A percentile compares a stretch with the other conserved stretches of the same genome.
phyloP scores from a whole-genome alignment of 2,329 filamentous ascomycete genomes.

The Coccinonectria pachysandricola region DNA sequence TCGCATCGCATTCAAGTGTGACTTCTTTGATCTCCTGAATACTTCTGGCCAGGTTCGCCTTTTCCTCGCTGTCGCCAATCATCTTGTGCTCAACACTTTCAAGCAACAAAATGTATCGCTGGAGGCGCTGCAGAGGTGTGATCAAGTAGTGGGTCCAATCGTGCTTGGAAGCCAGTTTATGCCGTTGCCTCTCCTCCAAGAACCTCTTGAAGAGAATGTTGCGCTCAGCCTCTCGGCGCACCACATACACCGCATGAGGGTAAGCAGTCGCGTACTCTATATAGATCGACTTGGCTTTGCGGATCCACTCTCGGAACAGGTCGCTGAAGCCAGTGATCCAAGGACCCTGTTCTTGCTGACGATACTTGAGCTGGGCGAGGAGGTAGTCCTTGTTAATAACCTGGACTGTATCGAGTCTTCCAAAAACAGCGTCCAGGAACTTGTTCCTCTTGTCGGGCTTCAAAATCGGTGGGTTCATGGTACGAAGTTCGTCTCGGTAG shows the following conservation, averaged over 20 bases:
- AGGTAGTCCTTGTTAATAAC: slow-evolving; percentile 89
- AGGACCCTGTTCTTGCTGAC: slow-evolving; percentile 91
- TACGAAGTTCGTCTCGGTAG: slow-evolving; percentile 71
- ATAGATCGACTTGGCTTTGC: slow-evolving; percentile 81
- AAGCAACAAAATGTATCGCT: slow-evolving; percentile 79
- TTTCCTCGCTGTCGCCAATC: slow-evolving; percentile 77
- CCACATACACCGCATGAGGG: slow-evolving; percentile 70
- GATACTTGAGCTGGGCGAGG: slow-evolving; percentile 87
- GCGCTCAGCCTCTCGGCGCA: slow-evolving; percentile 72
- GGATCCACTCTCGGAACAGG: slow-evolving; percentile 96
- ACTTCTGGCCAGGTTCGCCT: slow-evolving; percentile 69
- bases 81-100: slow-evolving; percentile 78
- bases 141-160: slow-evolving; percentile 95
- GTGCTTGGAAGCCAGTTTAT: slow-evolving; percentile 71
- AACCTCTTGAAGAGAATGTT: slow-evolving; percentile 85
- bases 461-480: slow-evolving; percentile 70
- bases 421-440: slow-evolving; percentile 81
- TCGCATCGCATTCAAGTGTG: slow-evolving; percentile 80
- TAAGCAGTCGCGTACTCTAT: slow-evolving; percentile 87
- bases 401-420: slow-evolving; percentile 79
- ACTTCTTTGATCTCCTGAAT: slow-evolving; percentile 88
- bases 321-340: slow-evolving; percentile 93
- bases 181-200: slow-evolving; percentile 65
- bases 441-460: slow-evolving; percentile 64
- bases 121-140: slow-evolving; percentile 81